Percentiles rank a stretch among this genome's conserved stretches.
These are phyloP conservation scores for Mycena olivaceomarginata DNA, from an alignment of 768 basidiomycete species.

Conservation along the genomic window DNA sequence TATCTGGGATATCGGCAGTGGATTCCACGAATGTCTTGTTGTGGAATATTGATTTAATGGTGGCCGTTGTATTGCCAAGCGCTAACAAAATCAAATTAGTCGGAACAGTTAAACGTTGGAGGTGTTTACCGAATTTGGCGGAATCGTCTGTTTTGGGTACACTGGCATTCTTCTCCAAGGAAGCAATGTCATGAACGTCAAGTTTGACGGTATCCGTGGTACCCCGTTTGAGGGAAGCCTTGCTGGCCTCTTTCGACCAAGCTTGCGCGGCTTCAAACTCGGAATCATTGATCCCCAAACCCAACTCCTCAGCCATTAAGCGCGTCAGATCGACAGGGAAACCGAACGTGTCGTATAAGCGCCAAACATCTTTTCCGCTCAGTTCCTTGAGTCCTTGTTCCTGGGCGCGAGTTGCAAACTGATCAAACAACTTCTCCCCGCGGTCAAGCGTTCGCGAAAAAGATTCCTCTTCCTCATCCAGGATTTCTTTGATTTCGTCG, in stretches of 20 bases:
- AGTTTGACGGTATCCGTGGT: constrained; percentile 86
- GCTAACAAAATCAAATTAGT: constrained; percentile 63
- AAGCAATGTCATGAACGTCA: constrained; percentile 95
- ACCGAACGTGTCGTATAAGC: constrained; percentile 97
- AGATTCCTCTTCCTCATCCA: constrained; percentile 98
- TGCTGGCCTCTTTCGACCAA: constrained; percentile 93
- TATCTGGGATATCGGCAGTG: constrained; percentile 80
- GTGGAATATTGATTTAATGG: constrained; percentile 90
- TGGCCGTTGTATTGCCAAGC: constrained; percentile 85
- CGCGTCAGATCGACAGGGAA: constrained; percentile 98
- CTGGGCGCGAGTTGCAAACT: constrained; percentile 84
- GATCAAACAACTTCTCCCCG: constrained; percentile 96
- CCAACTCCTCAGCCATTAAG: constrained; percentile 97
- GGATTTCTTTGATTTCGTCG: constrained; percentile 93
- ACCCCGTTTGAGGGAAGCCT: constrained; percentile 85
- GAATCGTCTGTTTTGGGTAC: constrained; percentile 96
- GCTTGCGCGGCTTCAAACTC: constrained; percentile 95
- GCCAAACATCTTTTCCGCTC: constrained; percentile 96
- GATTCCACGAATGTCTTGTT: constrained; percentile 84
- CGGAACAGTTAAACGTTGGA: not conserved
- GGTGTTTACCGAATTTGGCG: constrained; percentile 88
- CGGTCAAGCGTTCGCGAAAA: constrained; percentile 98
- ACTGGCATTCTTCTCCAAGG: constrained; percentile 83
- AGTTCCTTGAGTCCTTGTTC: constrained; percentile 80
- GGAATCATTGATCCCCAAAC: constrained; percentile 87